Conservation (phyloP, 169 alveolate genomes). For the Toxoplasma gondii region DNA sequence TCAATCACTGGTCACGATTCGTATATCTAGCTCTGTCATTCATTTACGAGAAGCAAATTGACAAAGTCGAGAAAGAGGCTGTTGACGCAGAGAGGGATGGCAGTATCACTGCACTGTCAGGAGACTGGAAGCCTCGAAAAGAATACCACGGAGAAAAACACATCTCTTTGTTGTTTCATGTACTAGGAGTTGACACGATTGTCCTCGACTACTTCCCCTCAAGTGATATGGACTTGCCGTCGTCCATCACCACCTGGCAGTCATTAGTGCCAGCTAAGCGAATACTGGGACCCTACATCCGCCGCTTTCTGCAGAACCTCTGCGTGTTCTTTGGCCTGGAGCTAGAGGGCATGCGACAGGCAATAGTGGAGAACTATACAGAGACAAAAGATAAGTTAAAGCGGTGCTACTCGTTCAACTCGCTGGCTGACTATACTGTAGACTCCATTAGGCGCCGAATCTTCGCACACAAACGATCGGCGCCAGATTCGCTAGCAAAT, state of each 20-base stretch:
- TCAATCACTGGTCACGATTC: not conserved
- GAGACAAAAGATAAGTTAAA: not conserved
- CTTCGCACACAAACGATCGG: not conserved
- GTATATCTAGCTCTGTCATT: not conserved
- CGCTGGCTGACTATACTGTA: not conserved
- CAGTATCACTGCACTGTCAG: not conserved
- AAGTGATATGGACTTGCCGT: not conserved
- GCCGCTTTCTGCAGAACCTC: not conserved
- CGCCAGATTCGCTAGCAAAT: no score
- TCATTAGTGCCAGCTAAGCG: not conserved
- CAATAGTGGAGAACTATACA: not conserved
- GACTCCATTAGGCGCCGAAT: not conserved
- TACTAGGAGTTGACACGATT: not conserved
- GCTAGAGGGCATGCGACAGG: not conserved
- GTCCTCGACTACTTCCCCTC: constrained; percentile 3
- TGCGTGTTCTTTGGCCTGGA: not conserved
- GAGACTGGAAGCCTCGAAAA: not conserved
- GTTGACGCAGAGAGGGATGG: not conserved
- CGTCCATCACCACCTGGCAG: not conserved
- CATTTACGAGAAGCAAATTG: not conserved
- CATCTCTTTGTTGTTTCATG: not conserved
- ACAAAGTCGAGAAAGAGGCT: not conserved
- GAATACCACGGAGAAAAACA: not conserved
- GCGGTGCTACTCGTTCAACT: not conserved
- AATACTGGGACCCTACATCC: not conserved